phyloP scores from a whole-genome alignment of 2,329 filamentous ascomycete species.

The Aspergillus hortae region DNA sequence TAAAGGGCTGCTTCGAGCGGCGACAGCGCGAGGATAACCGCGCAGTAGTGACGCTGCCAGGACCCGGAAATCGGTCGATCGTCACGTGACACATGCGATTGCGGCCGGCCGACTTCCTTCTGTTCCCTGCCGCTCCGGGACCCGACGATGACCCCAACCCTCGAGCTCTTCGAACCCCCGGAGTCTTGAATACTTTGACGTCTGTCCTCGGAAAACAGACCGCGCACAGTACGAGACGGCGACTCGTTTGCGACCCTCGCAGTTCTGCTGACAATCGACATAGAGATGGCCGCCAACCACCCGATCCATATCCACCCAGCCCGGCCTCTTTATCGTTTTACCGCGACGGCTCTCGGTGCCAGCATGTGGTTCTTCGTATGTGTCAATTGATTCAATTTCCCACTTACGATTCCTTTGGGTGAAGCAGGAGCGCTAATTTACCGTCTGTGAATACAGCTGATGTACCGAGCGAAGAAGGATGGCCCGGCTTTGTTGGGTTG shows the following conservation, averaged over 20 bases:
- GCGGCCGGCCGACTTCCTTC: neutral
- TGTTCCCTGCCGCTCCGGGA: neutral
- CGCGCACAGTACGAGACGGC: neutral
- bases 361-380: slow-evolving; percentile 99
- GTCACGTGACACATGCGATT: neutral
- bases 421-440: slow-evolving; percentile 15
- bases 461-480: slow-evolving; percentile 96
- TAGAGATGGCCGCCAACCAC: slow-evolving; percentile 41
- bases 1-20: too few relatives aligned
- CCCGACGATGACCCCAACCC: neutral
- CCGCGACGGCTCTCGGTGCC: slow-evolving; percentile 81
- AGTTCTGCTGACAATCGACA: neutral
- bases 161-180: neutral
- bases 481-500: slow-evolving; percentile 84
- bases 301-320: slow-evolving; percentile 55
- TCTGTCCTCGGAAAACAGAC: neutral
- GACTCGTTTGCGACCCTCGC: neutral
- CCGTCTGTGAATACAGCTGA: slow-evolving; percentile 56
- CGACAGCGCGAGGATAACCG: neutral
- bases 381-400: neutral
- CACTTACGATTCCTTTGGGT: neutral
- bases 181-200: neutral
- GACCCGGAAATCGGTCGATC: neutral
- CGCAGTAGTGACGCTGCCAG: neutral
- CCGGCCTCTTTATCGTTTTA: slow-evolving; percentile 74